Base-by-base conservation (phyloP, 2,329 filamentous ascomycete genomes). In the Colletotrichum tofieldiae region DNA sequence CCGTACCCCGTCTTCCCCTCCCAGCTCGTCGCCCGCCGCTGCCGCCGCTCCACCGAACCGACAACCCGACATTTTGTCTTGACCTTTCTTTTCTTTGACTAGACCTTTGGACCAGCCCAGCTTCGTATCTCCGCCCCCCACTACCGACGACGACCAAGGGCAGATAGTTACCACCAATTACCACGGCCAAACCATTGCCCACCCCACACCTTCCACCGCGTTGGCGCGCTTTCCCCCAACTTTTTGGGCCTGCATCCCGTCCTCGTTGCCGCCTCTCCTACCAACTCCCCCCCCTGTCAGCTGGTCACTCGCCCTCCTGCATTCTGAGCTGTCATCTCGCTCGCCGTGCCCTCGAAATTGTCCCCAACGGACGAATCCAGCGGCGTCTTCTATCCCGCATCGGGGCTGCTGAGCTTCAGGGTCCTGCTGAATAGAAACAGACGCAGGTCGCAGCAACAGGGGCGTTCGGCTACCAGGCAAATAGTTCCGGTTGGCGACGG, bases 111-210 rank as follows among this genome's bases (percentile, higher is more conserved):
- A 23, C 35, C 56, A 41, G 18, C 16, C 23, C 29, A 52, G 11
- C n/a, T 5, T 37, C 32, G 16, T 60, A 43, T 66, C 32, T 35
- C 52, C 35, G 9, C 56, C 55, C 35, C 67, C 29, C 52, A n/a
- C 52, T 39, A 52, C 55, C 45, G 37, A 32, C 56, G 16, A 47
- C 23, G n/a, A 45, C 43, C n/a, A 26, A 41, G 45, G 51, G 32
- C 26, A 63, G 51, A 55, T 60, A 69, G 23, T 72, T 72, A 52
- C 65, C 69, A 72, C 69, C 69, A 72, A 72, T 72, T 64, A 64
- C 32, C 56, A 64, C 32, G 14, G 45, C 29, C 43, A 18, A 14
- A 16, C 12, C 55, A 8, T 26, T 63, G 29, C n/a, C 43, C 45
- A 43, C 54, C 41, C 55, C 51, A 54, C 56, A 41, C 32, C 52